Evolutionary conservation across 2,329 filamentous ascomycete genomes (phyloP).

Genomic region (Macrophomina tecta): DNA sequence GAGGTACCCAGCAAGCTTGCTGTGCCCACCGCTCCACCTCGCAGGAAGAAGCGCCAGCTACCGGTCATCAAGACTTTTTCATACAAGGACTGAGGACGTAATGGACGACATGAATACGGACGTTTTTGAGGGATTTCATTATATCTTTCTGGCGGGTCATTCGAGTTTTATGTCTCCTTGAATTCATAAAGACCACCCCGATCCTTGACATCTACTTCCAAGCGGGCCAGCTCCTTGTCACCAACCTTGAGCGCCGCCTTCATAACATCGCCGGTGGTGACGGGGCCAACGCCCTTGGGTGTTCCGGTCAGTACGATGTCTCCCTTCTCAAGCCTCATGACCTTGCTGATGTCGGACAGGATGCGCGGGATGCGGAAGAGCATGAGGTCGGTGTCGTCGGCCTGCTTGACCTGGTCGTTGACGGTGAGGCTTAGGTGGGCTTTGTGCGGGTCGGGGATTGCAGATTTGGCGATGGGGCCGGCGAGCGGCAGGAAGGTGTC

Average conservation of each 20-base stretch:
- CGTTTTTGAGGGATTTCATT: constrained; percentile 1
- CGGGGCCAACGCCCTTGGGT: constrained; percentile 90
- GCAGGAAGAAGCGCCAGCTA: constrained; percentile 4
- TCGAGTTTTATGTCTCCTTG: constrained; percentile 51
- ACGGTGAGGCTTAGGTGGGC: constrained; percentile 85
- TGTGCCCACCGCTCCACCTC: neutral
- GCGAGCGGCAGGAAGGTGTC: constrained; percentile 95
- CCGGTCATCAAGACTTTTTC: neutral
- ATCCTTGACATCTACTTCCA: constrained; percentile 84
- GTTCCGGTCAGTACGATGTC: constrained; percentile 97
- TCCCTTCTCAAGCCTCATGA: constrained; percentile 91
- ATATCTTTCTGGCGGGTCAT: neutral
- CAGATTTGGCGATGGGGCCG: constrained; percentile 76
- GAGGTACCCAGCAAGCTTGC: neutral
- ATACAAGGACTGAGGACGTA: neutral
- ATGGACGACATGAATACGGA: neutral
- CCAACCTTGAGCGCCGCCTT: constrained; percentile 76
- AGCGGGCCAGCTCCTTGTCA: constrained; percentile 74
- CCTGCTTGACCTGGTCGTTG: constrained; percentile 78
- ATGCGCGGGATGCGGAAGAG: constrained; percentile 88
- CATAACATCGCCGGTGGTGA: constrained; percentile 86
- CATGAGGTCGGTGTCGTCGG: constrained; percentile 92
- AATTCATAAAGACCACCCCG: constrained; percentile 79
- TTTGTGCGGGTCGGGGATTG: constrained; percentile 85
- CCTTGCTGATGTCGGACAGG: constrained; percentile 87